Evolutionary conservation across 768 basidiomycete genomes (phyloP), one percentile per base, ranked within the genome.

Genomic region (Leucocoprinus birnbaumii): DNA sequence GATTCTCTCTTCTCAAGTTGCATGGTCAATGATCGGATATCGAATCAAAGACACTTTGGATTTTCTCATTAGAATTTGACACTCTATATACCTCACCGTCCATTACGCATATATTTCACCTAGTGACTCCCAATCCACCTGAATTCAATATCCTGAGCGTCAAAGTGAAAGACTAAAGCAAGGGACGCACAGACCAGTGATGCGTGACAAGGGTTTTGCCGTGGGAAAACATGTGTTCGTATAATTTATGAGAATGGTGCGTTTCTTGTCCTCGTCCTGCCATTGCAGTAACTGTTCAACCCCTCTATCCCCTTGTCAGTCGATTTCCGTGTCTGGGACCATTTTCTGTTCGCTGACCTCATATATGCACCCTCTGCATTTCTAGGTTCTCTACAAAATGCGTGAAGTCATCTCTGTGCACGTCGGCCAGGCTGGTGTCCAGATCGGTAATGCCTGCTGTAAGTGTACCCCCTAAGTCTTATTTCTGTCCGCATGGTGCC

Each of bases 391-490:
- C 63, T 58, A 61, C 38, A 66, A 65, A 72, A 92, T 92, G 90
- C 88, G 90, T 80, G 90, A 92, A 88, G 94, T 98, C 74, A 96
- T 97, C 80, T 96, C 93, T 63, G 82, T 98, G 69, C 94, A 98
- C 76, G 95, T 98, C 70, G 96, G 96, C 68, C 97, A 99, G 80
- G 97, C 96, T 68, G 94, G 94, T 86, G 89, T 91, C 65, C 91
- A 94, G 80, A 91, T 94, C 66, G 95, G 96, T 68, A 98, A 98
- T 73, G 96, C 97, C 68, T 99, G 94, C 77, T 97, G 96, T 93
- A 76, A 80, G 91, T 89, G 55, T 61, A 59, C 61, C 55, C 61
- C 58, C 53, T 25, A 54, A 56, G 26, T 45, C 35, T 46, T 31
- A 45, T 55, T 26, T 44, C 19, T 49, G 27, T 37, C 38, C 50